Conservation (phyloP, 2,329 filamentous ascomycete genomes). For the Diaporthe batatas region DNA sequence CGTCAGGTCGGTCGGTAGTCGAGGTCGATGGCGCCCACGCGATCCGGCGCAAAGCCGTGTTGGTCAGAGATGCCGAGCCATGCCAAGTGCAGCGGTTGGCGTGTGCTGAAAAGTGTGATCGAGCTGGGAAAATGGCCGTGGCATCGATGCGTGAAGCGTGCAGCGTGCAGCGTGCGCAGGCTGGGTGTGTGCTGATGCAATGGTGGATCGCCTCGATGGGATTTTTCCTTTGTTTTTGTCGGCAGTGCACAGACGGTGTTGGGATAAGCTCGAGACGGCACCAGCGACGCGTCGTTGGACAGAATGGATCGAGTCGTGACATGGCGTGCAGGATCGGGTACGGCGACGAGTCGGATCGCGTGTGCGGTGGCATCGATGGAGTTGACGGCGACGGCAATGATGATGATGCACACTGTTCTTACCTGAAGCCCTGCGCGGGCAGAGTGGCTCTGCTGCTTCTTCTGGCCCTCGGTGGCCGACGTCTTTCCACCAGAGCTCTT, state of each 20-base stretch:
- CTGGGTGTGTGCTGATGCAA: neutral
- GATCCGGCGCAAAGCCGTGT: slow-evolving; percentile 34
- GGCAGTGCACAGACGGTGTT: slow-evolving; percentile 11
- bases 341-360: slow-evolving; percentile 40
- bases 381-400: neutral
- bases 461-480: slow-evolving; percentile 73
- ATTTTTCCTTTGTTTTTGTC: slow-evolving; percentile 1
- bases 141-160: neutral
- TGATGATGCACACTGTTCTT: slow-evolving; percentile 49
- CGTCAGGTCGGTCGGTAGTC: neutral
- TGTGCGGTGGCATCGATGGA: slow-evolving; percentile 2
- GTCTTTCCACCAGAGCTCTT: slow-evolving; percentile 88
- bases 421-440: slow-evolving; percentile 96
- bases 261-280: slow-evolving; percentile 21
- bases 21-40: slow-evolving; percentile 28
- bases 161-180: neutral
- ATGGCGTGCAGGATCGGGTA: slow-evolving; percentile 36
- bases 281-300: slow-evolving; percentile 42
- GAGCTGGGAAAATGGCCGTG: neutral
- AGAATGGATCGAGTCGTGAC: slow-evolving; percentile 25
- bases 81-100: slow-evolving; percentile 21
- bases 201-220: neutral
- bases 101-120: slow-evolving; percentile 3
- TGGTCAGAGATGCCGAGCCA: slow-evolving; percentile 16
- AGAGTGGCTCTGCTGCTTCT: slow-evolving; percentile 96